Conservation (phyloP, 192 early-diverging fungal genomes). For the Umbelopsis ramanniana region DNA sequence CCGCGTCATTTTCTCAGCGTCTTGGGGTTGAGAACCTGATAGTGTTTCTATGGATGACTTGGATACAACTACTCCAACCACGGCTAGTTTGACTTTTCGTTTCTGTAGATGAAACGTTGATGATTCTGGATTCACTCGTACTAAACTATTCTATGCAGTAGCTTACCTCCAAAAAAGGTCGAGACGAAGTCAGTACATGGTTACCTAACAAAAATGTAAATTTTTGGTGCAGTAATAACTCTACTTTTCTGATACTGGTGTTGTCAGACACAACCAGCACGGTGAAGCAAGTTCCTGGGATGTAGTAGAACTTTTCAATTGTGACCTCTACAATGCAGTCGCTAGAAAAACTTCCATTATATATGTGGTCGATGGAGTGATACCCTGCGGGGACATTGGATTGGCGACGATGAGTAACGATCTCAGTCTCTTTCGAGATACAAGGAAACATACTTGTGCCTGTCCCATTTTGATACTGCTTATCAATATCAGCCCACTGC, state of each 20-base stretch:
- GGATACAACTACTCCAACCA: not conserved
- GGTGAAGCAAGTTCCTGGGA: not conserved
- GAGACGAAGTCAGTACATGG: not conserved
- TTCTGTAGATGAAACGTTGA: not conserved
- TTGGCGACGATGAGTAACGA: not conserved
- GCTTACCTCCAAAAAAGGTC: conserved; percentile 9
- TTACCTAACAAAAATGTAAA: not conserved
- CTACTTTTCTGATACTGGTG: not conserved
- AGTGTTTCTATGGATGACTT: not conserved
- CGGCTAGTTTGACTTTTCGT: not conserved
- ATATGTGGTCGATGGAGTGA: not conserved
- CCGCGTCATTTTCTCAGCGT: not conserved
- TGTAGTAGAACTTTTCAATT: not conserved
- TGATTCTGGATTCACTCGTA: too few relatives aligned
- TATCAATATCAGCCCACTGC: not conserved
- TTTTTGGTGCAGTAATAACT: conserved; percentile 3
- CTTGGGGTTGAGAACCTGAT: not conserved
- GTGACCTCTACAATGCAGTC: not conserved
- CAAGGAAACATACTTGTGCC: not conserved
- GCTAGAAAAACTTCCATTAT: not conserved
- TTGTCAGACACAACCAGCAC: not conserved
- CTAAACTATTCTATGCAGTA: too few relatives aligned
- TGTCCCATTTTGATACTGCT: not conserved
- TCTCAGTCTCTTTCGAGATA: not conserved
- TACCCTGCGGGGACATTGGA: not conserved